These are phyloP conservation scores for Pseudogymnoascus sp. DNA, from an alignment of 2,329 filamentous ascomycete genomes.

Conservation along the genomic window DNA sequence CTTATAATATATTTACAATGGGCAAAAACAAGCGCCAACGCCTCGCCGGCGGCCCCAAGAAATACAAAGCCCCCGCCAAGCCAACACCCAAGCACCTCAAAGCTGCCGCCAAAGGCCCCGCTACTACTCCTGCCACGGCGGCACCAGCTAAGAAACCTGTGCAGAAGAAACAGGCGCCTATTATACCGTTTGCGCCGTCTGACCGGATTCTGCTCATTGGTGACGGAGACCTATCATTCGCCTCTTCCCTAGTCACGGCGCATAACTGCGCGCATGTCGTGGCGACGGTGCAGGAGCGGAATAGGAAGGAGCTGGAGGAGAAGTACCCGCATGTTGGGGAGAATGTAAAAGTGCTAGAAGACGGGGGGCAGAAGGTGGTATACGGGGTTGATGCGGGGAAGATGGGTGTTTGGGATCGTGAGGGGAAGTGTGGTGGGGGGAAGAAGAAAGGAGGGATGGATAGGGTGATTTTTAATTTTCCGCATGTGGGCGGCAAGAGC, in stretches of 20 bases:
- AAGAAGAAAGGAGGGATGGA: constrained; percentile 51
- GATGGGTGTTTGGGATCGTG: constrained; percentile 38
- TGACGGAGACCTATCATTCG: constrained; percentile 75
- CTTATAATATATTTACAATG: constrained; percentile 14
- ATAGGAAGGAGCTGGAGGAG: constrained; percentile 45
- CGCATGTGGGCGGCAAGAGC: constrained; percentile 84
- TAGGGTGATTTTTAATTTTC: constrained; percentile 90
- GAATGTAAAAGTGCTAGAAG: constrained; percentile 48
- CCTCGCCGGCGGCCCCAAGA: constrained; percentile 12
- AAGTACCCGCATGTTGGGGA: constrained; percentile 68
- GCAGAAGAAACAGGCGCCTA: constrained; percentile 30
- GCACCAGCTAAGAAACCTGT: constrained; percentile 10
- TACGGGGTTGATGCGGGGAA: constrained; percentile 62
- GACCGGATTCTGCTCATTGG: constrained; percentile 69
- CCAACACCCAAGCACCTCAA: constrained; percentile 14
- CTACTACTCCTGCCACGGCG: constrained; percentile 1
- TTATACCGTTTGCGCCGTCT: constrained; percentile 58
- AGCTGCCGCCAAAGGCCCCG: not conserved
- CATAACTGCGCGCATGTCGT: constrained; percentile 60
- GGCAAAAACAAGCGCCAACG: constrained; percentile 23
- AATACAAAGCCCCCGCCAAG: constrained; percentile 13
- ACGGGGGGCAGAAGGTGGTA: constrained; percentile 30
- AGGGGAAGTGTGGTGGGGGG: constrained; percentile 22
- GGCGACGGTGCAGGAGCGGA: constrained; percentile 60
- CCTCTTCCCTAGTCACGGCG: constrained; percentile 55